These are phyloP conservation scores for Monosporascus sp. DNA, from an alignment of 2,329 filamentous ascomycete genomes.

Conservation along the genomic window DNA sequence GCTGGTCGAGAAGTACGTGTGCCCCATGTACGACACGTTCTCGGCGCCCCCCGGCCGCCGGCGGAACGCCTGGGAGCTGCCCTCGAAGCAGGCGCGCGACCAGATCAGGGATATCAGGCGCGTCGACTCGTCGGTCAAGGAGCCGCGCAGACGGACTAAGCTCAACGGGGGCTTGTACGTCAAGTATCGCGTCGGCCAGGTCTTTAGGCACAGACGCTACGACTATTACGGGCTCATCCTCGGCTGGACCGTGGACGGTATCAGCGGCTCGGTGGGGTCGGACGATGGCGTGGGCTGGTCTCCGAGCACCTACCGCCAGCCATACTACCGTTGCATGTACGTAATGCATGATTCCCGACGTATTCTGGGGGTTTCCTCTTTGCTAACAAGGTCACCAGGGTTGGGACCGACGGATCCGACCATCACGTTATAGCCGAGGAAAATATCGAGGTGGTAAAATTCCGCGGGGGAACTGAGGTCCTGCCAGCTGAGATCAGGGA, in stretches of 20 bases:
- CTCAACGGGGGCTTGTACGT: constrained; percentile 34
- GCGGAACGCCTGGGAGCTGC: constrained; percentile 27
- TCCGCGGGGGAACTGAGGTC: constrained; percentile 17
- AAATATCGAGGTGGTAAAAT: constrained; percentile 63
- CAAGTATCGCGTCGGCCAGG: constrained; percentile 69
- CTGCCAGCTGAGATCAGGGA: constrained; percentile 31
- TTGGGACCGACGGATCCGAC: constrained; percentile 54
- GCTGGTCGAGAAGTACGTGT: constrained; percentile 63
- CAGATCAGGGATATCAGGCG: constrained; percentile 38
- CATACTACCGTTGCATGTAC: constrained; percentile 85
- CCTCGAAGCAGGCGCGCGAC: constrained; percentile 30
- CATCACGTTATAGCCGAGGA: constrained; percentile 73
- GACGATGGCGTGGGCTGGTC: constrained; percentile 30
- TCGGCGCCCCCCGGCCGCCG: constrained; percentile 23
- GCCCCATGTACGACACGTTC: constrained; percentile 54
- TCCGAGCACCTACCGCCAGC: constrained; percentile 49
- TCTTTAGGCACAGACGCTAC: constrained; percentile 80
- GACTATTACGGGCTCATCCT: constrained; percentile 76
- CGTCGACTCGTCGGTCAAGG: constrained; percentile 32
- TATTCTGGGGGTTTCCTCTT: not conserved
- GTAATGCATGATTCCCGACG: constrained; percentile 30
- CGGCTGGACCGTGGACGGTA: constrained; percentile 70
- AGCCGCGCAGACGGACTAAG: constrained; percentile 33
- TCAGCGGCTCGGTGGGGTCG: constrained; percentile 63
- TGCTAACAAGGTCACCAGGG: constrained; percentile 16